Percentiles rank a stretch among this genome's conserved stretches.
Conservation (phyloP, 2,329 filamentous ascomycete species). For the Trichoderma arundinaceum region DNA sequence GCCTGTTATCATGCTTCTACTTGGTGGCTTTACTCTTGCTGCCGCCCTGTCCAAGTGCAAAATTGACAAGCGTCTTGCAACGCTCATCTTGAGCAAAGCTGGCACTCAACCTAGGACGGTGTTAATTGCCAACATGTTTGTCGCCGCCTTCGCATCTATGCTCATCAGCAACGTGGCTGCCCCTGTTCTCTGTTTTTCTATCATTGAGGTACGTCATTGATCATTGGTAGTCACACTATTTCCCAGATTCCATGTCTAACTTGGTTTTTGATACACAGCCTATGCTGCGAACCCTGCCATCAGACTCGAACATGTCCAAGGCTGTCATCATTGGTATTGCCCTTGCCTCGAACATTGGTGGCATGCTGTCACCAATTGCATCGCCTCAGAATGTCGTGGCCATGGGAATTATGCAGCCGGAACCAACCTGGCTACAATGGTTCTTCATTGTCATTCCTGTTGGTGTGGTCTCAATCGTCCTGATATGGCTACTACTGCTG, state of each 20-base stretch:
- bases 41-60: slow-evolving; percentile 96
- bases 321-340: slow-evolving; percentile 95
- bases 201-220: slow-evolving; percentile 76
- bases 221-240: not conserved
- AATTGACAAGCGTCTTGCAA: slow-evolving; percentile 96
- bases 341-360: slow-evolving; percentile 91
- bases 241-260: not conserved
- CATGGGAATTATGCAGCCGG: slow-evolving; percentile 90
- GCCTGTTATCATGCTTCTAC: slow-evolving; percentile 95
- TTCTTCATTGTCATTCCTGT: slow-evolving; percentile 96
- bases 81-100: slow-evolving; percentile 93
- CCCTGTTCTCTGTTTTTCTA: slow-evolving; percentile 94
- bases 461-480: slow-evolving; percentile 82
- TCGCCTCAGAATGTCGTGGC: slow-evolving; percentile 98
- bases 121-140: slow-evolving; percentile 97
- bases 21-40: slow-evolving; percentile 94
- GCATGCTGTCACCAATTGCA: slow-evolving; percentile 94
- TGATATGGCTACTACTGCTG: slow-evolving; percentile 89
- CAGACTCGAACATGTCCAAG: slow-evolving; percentile 92
- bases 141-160: slow-evolving; percentile 97
- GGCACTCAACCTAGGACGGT: slow-evolving; percentile 89
- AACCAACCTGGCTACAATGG: slow-evolving; percentile 93
- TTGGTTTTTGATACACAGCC: slow-evolving; percentile 64
- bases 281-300: slow-evolving; percentile 88
- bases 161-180: slow-evolving; percentile 98